Evolutionary conservation across 2,329 filamentous ascomycete genomes (phyloP), one percentile per base, ranked within the genome.

Genomic region (Aspergillus oerlinghausenensis): DNA sequence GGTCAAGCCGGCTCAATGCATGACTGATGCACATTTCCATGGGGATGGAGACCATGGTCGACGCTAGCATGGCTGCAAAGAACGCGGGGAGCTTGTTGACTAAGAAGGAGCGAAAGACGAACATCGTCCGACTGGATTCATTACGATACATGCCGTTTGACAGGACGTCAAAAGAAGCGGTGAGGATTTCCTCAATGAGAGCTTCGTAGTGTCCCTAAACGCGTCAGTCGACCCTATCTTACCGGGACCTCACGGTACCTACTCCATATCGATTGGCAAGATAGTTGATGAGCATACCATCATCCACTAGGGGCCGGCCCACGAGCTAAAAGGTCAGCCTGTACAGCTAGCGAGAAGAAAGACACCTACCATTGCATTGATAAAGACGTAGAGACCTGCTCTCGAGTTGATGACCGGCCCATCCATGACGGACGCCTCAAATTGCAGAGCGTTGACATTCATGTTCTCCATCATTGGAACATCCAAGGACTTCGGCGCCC

Each of bases 111-210:
- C 91, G 88, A 52, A 96, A 81, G 19, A 93, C 76, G 57, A 92
- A 87, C 55, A 90, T 82, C 0, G 80, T 82, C 52, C 84, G 79
- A 19, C 73, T 71, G 8, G 82, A 77, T 65, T 88, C 84, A 49
- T 80, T 83, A 40, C 89, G 84, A 63, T 94, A 90, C 60, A 93
- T 89, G 4, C 89, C 88, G 67, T 96, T 96, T 38, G 92, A 89
- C 17, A 99, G 79, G 4, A 95, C 83, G 65, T 97, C 92, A 67
- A 99, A 97, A 0, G 92, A 87, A 1, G 92, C 90, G 9, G 93
- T 83, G 45, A 97, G 88, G 1, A 97, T 80, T 65, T 97, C 92
- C 54, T 91, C 85, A 0, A 89, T 85, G 48, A 91, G 86, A 11
- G 84, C 82, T 71, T 93, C 88, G 45, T 89, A 82, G 65, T 96